Conservation (phyloP, 2,329 filamentous ascomycete species). For the Beauveria sp. region DNA sequence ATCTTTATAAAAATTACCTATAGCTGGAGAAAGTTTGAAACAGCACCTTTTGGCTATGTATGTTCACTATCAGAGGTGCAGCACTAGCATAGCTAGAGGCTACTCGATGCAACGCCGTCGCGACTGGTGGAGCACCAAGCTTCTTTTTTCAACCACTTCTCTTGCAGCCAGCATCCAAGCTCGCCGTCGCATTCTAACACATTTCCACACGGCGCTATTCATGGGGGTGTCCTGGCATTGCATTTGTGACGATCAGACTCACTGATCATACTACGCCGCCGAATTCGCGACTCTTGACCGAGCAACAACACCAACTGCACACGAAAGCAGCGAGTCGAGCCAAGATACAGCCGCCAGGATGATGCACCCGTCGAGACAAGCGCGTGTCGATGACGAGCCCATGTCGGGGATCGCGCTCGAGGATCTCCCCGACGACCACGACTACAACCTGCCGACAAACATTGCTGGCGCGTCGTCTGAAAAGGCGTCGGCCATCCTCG, state of each 20-base stretch:
- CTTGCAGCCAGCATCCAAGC: background rate
- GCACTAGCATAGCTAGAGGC: background rate
- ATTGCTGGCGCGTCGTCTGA: conserved; percentile 63
- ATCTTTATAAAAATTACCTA: too few species aligned
- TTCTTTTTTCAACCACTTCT: conserved; percentile 7
- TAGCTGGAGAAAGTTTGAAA: too few species aligned
- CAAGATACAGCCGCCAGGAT: conserved; percentile 29
- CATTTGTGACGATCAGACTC: background rate
- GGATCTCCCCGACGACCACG: conserved; percentile 58
- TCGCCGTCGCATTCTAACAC: background rate
- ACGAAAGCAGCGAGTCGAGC: background rate
- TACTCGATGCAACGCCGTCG: background rate
- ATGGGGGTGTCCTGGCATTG: background rate
- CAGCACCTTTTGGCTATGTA: background rate
- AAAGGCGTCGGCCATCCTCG: conserved; percentile 76
- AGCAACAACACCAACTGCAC: background rate
- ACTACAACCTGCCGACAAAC: conserved; percentile 70
- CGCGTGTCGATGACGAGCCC: conserved; percentile 81
- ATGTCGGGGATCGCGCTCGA: conserved; percentile 43
- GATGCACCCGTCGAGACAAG: conserved; percentile 85
- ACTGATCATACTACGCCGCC: background rate
- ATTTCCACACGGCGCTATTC: background rate
- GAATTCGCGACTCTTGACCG: background rate
- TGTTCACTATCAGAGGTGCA: too few species aligned
- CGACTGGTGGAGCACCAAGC: conserved; percentile 9